phyloP scores from a whole-genome alignment of 176 grass and related monocot genomes.

The Aegilops speltoides region DNA sequence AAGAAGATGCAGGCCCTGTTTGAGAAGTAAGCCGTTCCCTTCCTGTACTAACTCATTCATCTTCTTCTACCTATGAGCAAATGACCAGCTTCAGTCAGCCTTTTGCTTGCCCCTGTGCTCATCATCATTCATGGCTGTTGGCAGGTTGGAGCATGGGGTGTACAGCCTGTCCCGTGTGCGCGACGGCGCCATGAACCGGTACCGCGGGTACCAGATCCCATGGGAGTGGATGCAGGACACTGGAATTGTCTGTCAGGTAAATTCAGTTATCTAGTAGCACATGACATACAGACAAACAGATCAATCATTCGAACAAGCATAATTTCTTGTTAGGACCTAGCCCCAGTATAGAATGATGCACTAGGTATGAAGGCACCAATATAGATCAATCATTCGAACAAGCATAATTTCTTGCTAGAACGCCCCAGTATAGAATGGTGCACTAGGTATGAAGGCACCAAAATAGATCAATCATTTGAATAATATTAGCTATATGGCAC shows the following conservation, averaged over 20 bases:
- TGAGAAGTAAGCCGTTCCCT: slow-evolving; percentile 60
- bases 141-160: slow-evolving; percentile 81
- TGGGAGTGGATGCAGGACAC: slow-evolving; percentile 97
- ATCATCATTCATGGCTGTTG: neutral
- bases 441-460: neutral
- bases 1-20: slow-evolving; percentile 92
- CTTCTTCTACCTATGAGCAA: neutral
- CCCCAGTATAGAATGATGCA: neutral
- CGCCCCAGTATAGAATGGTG: neutral
- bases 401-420: neutral
- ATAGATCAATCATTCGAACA: neutral
- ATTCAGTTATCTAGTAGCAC: neutral
- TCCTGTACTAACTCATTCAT: neutral
- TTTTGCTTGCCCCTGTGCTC: neutral
- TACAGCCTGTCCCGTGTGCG: slow-evolving; percentile 66
- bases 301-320: neutral
- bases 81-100: neutral
- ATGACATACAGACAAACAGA: neutral
- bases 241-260: slow-evolving; percentile 87
- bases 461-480: neutral
- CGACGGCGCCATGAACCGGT: slow-evolving; percentile 67
- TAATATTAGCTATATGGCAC: neutral
- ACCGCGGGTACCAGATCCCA: slow-evolving; percentile 75
- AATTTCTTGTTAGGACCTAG: neutral
- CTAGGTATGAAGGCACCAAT: neutral